Evolutionary conservation across 495 filamentous ascomycete genomes (phyloP), one percentile per base, ranked within the genome.

Genomic region (Terfezia claveryi): DNA sequence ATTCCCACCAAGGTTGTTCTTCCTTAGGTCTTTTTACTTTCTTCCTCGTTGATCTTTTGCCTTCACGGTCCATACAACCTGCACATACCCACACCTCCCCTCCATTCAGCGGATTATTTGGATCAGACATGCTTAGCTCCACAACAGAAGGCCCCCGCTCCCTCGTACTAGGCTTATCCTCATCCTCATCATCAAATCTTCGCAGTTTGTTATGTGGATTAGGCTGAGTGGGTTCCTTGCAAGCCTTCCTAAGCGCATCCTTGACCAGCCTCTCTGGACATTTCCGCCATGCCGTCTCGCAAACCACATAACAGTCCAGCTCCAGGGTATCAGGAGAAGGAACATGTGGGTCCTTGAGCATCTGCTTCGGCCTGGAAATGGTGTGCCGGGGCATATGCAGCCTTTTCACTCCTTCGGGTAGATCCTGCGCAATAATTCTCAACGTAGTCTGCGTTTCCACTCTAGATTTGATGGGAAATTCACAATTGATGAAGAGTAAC

Each of bases 401-500:
- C 57, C 78, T 85, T 54, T 77, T 83, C 37, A 87, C 77, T 17
- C 83, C 82, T 3, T 68, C 61, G 1, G 88, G 88, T 51, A 87
- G 68, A 10, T 81, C 77, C 53, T 74, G 77, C 8, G 95, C 69
- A 4, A 80, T 82, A 58, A 95, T 70, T 59, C 76, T 78, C 57
- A 94, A 81, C 2, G 80, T 78, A 56, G 94, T 93, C 64, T 96
- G 89, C 0, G 89, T 96, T 70, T 96, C 89, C 16, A 96, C 89
- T 9, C 89, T 77, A 16, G 88, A 93, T 68, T 95, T 96, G 55
- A 76, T 46, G 41, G 41, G 41, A 46, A 46, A 46, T 20, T 46
- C 41, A 20, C 41, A 46, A 3, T 46, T 46, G 8, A 46, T 46
- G 41, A 46, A 46, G 0, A 46, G 8, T 46, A 46, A 46, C 41